Base-by-base conservation (phyloP, 2,329 filamentous ascomycete genomes). In the Colletotrichum australisinense region DNA sequence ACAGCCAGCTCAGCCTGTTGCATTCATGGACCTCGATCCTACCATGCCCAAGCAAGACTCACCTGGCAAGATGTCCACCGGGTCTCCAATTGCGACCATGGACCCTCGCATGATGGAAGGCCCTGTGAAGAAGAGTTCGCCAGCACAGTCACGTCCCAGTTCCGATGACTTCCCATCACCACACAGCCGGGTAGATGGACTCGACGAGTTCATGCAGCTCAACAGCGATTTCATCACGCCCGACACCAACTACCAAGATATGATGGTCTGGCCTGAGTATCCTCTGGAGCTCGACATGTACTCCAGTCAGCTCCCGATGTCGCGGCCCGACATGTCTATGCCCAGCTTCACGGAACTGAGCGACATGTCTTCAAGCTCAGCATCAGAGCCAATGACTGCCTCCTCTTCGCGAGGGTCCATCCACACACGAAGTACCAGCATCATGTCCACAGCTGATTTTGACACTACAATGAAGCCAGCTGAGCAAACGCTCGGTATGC, bases 351-450 rank as follows among this genome's bases (percentile, higher is more conserved):
- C 81, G 0, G 85, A 85, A 8, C 75, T 84, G 30, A 85, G 82
- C 75, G 84, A 86, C 67, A 78, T 84, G 14, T 84, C 83, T 3
- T 83, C 84, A 5, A 74, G 63, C 42, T 74, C 72, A 8, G 80
- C 78, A 26, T 86, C 86, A 7, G 86, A 87, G 72, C 81, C 82
- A 8, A 81, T 85, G 77, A 81, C 80, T 1, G 76, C 80, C 2
- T 80, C 83, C 1, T 86, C 86, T 0, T 85, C 85, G 1, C 77
- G 82, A 12, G 83, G 80, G 0, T 87, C 86, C 2, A 80, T 84
- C 3, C 85, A 87, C 73, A 88, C 86, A 1, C 81, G 86, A 49
- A 84, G 81, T 26, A 87, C 85, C 5, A 88, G 86, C 79, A 86
- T 86, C 57, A 81, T 85, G 76, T 88, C 86, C 1, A 77, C 78